Evolutionary conservation across 2,329 filamentous ascomycete genomes (phyloP).

Genomic region (Clonostachys solani): DNA sequence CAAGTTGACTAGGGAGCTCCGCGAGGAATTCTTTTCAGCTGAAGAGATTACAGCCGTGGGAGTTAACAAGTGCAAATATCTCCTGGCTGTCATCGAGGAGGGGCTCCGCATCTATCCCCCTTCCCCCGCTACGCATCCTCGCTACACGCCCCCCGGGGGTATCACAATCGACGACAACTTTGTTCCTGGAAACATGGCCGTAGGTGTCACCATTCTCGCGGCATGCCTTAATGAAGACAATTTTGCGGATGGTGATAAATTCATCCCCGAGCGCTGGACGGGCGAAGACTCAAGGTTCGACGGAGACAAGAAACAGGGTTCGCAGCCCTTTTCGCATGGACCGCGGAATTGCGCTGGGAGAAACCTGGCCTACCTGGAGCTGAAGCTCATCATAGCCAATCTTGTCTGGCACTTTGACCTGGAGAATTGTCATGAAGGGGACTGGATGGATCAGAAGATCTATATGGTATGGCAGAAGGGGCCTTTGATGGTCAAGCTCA

Average conservation of each 20-base stretch:
- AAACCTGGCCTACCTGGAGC: slow-evolving; percentile 35
- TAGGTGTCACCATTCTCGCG: background rate
- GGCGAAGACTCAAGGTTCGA: slow-evolving; percentile 2
- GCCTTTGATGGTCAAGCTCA: too few relatives aligned
- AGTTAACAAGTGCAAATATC: background rate
- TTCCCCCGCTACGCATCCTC: background rate
- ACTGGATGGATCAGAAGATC: too few relatives aligned
- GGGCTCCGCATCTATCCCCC: background rate
- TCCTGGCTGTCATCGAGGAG: background rate
- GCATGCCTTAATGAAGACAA: background rate
- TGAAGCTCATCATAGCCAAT: slow-evolving; percentile 34
- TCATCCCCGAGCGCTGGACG: background rate
- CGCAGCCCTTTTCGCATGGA: slow-evolving; percentile 16
- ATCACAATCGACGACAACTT: background rate
- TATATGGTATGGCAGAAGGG: too few relatives aligned
- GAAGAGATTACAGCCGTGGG: background rate
- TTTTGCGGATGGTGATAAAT: background rate
- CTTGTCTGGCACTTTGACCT: slow-evolving; percentile 17
- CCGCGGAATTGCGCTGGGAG: slow-evolving; percentile 34
- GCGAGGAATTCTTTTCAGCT: background rate
- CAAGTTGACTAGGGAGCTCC: background rate
- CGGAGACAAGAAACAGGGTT: slow-evolving; percentile 28
- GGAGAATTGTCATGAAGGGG: background rate
- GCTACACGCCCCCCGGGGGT: background rate
- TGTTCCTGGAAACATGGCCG: background rate